These are phyloP conservation scores for Monosporozyma solicola DNA, from an alignment of 805 yeast genomes.

Conservation along the genomic window DNA sequence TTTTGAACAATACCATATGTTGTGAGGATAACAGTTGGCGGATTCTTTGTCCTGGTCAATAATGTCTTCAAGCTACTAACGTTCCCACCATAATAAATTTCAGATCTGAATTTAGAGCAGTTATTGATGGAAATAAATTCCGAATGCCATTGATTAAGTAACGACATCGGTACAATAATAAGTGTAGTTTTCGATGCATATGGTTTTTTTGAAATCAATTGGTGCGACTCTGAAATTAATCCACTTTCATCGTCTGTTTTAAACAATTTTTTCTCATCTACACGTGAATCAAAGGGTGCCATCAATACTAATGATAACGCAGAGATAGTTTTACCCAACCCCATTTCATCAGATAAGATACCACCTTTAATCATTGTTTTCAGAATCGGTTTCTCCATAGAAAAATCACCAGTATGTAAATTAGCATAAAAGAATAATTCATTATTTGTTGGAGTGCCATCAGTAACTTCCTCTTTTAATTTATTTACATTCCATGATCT, in stretches of 20 bases:
- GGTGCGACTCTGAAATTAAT: background rate
- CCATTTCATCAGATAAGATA: conserved; percentile 93
- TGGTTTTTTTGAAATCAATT: conserved; percentile 13
- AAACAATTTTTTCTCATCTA: conserved; percentile 5
- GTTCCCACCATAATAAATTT: conserved; percentile 70
- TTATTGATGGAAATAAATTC: conserved; percentile 59
- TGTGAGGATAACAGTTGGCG: conserved; percentile 68
- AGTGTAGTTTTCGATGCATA: conserved; percentile 69
- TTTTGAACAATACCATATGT: conserved; percentile 81
- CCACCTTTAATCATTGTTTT: conserved; percentile 66
- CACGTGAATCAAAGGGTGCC: conserved; percentile 43
- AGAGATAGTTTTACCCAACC: conserved; percentile 87
- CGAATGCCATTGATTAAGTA: conserved; percentile 83
- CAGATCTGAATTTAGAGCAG: conserved; percentile 37
- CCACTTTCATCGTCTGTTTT: conserved; percentile 3
- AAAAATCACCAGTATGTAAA: conserved; percentile 69
- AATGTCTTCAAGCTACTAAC: conserved; percentile 40
- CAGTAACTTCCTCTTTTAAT: background rate
- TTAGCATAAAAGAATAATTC: conserved; percentile 56
- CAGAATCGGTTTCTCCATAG: conserved; percentile 56
- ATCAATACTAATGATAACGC: conserved; percentile 65
- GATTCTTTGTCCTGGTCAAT: conserved; percentile 35
- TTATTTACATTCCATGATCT: conserved; percentile 29
- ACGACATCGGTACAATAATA: conserved; percentile 82
- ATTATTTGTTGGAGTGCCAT: background rate